Base-by-base conservation (phyloP, 148 eudicot species). In the Camellia japonica region DNA sequence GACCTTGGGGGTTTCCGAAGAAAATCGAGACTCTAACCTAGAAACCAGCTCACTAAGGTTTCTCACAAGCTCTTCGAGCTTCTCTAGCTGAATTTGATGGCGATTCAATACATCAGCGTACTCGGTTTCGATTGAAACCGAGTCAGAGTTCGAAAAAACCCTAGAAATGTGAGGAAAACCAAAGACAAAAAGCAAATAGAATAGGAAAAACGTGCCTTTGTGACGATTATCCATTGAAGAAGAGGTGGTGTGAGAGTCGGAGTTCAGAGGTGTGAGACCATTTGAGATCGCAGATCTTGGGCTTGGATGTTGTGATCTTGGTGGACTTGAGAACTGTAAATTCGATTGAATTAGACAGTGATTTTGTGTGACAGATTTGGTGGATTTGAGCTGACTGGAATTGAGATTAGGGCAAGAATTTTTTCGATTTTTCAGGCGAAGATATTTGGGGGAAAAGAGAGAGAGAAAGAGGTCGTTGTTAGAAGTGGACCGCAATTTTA, bases 81-180 rank as follows among this genome's bases (percentile, higher is more conserved):
- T 92, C 66, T 94, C 93, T 79, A 96, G 79, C 76, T 93, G 97
- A 75, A 85, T 69, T 81, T 89, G 90, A 58, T 87, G 93, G 2
- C 79, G 82, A 83, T 68, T 52, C 74, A 81, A 61, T 20, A 84
- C 74, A 75, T 73, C 44, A 12, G 47, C 62, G 44, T 47, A 51
- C 38, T 81, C 83, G 46, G 64, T 16, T 11, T 88, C 85, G 73
- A 15, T 67, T 13, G 67, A 47, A 74, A 43, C 82, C 52, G 73
- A 41, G 43, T 18, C 77, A 23, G 81, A 73, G 71, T 70, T 78
- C n/a, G 83, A 88, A 78, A 80, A 84, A 83, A 83, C 81, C 80
- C 83, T 82, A 81, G 69, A 75, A 83, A 77, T 2, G 60, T 42
- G 66, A 2, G 38, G 30, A 3, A 47, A 80, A 83, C 47, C 59